Evolutionary conservation across 257 asterid species (phyloP).

Genomic region (Coffea canephora): DNA sequence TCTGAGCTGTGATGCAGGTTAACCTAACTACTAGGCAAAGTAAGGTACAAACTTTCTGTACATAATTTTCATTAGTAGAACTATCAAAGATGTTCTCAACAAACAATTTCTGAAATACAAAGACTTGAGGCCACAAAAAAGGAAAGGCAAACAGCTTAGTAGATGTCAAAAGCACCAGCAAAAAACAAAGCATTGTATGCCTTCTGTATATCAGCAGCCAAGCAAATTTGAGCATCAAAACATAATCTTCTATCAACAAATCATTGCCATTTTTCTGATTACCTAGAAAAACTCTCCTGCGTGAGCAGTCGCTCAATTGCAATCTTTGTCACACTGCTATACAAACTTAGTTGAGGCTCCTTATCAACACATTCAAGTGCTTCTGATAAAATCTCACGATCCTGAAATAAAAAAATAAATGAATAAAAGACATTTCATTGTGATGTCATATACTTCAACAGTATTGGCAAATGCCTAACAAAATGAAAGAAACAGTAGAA

Average conservation of each 20-base stretch:
- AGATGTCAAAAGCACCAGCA: neutral
- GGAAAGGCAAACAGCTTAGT: neutral
- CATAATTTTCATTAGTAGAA: neutral
- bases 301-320: slow-evolving; percentile 62
- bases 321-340: slow-evolving; percentile 53
- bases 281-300: slow-evolving; percentile 84
- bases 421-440: neutral
- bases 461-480: neutral
- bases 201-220: neutral
- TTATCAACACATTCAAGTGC: slow-evolving; percentile 23
- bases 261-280: neutral
- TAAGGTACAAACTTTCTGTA: neutral
- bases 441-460: neutral
- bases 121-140: neutral
- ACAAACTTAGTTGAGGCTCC: slow-evolving; percentile 32
- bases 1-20: neutral
- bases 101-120: neutral
- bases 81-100: neutral
- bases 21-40: neutral
- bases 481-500: neutral
- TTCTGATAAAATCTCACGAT: slow-evolving; percentile 27
- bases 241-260: neutral
- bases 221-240: slow-evolving; percentile 1
- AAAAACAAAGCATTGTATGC: neutral
- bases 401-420: slow-evolving; percentile 28